These are phyloP conservation scores for Fusarium oxysporum DNA, from an alignment of 2,329 filamentous ascomycete species.

Conservation along the genomic window DNA sequence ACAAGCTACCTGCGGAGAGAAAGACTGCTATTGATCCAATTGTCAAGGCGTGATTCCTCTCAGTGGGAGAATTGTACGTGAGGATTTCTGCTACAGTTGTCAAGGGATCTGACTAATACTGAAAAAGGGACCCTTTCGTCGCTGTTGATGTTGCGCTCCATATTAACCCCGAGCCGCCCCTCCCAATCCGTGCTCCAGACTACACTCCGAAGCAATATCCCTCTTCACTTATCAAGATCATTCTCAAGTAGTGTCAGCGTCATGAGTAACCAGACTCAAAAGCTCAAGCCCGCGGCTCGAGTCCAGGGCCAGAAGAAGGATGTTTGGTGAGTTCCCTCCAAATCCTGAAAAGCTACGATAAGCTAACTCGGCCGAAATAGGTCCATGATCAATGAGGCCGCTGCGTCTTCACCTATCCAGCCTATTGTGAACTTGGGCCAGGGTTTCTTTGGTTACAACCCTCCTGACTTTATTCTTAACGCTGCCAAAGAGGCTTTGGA, in stretches of 20 bases:
- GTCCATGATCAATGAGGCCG: constrained; percentile 75
- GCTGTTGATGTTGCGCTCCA: constrained; percentile 45
- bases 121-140: neutral
- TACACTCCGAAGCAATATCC: constrained; percentile 32
- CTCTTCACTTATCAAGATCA: constrained; percentile 32
- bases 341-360: neutral
- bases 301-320: constrained; percentile 63
- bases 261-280: constrained; percentile 57
- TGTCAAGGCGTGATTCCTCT: constrained; percentile 9
- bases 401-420: constrained; percentile 70
- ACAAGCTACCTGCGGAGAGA: neutral
- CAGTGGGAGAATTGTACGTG: constrained; percentile 1
- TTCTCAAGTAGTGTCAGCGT: constrained; percentile 43
- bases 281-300: constrained; percentile 62
- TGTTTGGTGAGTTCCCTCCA: constrained; percentile 59
- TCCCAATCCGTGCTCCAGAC: constrained; percentile 34
- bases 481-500: constrained; percentile 92
- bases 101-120: constrained; percentile 20
- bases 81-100: neutral
- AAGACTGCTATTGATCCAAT: constrained; percentile 1
- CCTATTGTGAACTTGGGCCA: constrained; percentile 75
- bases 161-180: constrained; percentile 41
- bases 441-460: constrained; percentile 91
- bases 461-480: constrained; percentile 88
- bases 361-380: constrained; percentile 49